Conservation (phyloP, 2,329 filamentous ascomycete species). For the Trichoderma harzianum region DNA sequence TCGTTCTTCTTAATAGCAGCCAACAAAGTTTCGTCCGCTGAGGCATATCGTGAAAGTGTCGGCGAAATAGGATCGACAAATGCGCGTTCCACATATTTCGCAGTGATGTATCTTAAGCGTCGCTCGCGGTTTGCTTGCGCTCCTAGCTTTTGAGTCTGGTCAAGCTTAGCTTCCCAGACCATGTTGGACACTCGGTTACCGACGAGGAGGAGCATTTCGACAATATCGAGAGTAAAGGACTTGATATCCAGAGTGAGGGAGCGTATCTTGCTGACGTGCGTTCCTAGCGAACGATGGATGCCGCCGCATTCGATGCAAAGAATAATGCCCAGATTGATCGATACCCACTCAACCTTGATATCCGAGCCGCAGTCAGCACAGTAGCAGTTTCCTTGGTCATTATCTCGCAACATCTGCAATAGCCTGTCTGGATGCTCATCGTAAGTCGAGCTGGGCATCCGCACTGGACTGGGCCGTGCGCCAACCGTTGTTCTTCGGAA, state of each 20-base stretch:
- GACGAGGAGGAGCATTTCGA: conserved; percentile 85
- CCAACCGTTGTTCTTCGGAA: conserved; percentile 87
- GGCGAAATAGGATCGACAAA: conserved; percentile 77
- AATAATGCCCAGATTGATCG: conserved; percentile 93
- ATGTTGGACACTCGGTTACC: conserved; percentile 95
- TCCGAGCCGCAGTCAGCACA: conserved; percentile 93
- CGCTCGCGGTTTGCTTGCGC: conserved; percentile 82
- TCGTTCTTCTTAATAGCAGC: conserved; percentile 96
- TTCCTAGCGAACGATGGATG: conserved; percentile 92
- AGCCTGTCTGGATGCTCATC: conserved; percentile 84
- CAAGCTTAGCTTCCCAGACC: conserved; percentile 88
- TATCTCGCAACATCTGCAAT: conserved; percentile 80
- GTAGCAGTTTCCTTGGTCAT: conserved; percentile 87
- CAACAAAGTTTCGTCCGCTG: conserved; percentile 81
- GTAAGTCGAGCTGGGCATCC: conserved; percentile 66
- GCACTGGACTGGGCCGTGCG: conserved; percentile 70
- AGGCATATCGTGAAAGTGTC: conserved; percentile 70
- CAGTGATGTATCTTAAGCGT: conserved; percentile 88
- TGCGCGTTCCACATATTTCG: conserved; percentile 83
- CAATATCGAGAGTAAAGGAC: conserved; percentile 94
- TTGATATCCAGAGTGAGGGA: conserved; percentile 93
- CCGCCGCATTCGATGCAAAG: conserved; percentile 98
- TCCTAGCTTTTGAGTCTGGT: conserved; percentile 67
- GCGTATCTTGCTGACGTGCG: conserved; percentile 95
- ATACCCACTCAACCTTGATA: conserved; percentile 96